Base-by-base conservation (phyloP, 2,329 filamentous ascomycete species). In the Annulohypoxylon truncatum region DNA sequence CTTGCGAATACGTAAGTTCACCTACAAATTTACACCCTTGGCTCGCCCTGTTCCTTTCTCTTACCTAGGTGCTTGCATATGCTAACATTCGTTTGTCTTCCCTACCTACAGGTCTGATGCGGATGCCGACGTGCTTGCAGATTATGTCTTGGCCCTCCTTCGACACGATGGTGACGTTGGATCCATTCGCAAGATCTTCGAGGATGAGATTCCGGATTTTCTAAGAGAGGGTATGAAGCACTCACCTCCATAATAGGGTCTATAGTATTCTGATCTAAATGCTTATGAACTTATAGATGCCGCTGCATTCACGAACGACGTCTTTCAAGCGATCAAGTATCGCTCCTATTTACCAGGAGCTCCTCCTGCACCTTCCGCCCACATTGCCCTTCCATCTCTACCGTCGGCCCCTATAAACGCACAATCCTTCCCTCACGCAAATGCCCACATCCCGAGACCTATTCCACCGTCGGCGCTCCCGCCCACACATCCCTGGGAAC, bases 101-200 rank as follows among this genome's bases (percentile, higher is more conserved):
- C 18, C 20, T 31, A 20, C 22, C 12, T 59, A 8, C 68, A 93
- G 91, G 56, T 92, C 91, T 26, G 92, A 94, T 74, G 92, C 91
- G 53, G 92, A 96, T 76, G 87, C 90, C 29, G 92, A 94, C 74
- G 91, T 95, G 4, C 88, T 96, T 2, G 92, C 92, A 48, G 92
- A 96, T 73, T 96, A 94, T 76, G 90, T 95, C n/a, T 84, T 94
- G 66, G 92, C 91, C 5, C 85, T 96, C 18, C 81, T 95, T 47
- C 87, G 87, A 58, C 89, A 91, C 66, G 90, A 93, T 69, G 90
- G 90, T 66, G 83, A 88, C 53, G 81, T 85, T 40, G 83, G 84
- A n/a, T 83, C 86, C 18, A 89, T 94, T 57, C 86, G 88, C 73
- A 82, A 85, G 72, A 86, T 91, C 54, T 93, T 91, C 77, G 84